These are phyloP conservation scores for Microdochium trichocladiopsis DNA, from an alignment of 2,329 filamentous ascomycete genomes.

Conservation along the genomic window DNA sequence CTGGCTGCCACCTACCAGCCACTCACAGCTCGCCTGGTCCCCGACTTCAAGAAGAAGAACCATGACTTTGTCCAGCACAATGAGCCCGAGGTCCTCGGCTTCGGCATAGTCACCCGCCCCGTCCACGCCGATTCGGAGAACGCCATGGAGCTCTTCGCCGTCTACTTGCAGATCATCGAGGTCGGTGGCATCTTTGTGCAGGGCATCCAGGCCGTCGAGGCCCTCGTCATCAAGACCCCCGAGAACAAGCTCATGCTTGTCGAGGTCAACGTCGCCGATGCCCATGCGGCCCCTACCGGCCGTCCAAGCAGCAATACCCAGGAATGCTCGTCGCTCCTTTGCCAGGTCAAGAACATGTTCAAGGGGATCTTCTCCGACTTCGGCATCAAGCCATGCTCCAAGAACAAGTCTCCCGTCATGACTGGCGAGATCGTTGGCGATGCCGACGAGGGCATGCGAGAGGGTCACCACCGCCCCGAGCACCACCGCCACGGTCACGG, in stretches of 20 bases:
- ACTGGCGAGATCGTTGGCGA: conserved; percentile 4
- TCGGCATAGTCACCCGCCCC: conserved; percentile 34
- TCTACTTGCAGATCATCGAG: conserved; percentile 53
- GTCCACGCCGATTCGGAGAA: conserved; percentile 42
- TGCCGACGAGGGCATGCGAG: conserved; percentile 12
- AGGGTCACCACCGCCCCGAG: conserved; percentile 12
- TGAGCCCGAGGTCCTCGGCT: conserved; percentile 35
- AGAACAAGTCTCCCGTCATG: conserved; percentile 12
- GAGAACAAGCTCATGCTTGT: conserved; percentile 48
- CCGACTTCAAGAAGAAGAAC: conserved; percentile 23
- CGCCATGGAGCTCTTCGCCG: conserved; percentile 40
- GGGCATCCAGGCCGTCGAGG: conserved; percentile 45
- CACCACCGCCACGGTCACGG: conserved; percentile 7
- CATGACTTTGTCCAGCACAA: conserved; percentile 12
- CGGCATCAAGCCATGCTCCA: conserved; percentile 16
- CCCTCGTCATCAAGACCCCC: conserved; percentile 55
- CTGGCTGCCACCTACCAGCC: conserved; percentile 31
- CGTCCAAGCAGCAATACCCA: conserved; percentile 20
- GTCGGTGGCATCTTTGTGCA: conserved; percentile 49
- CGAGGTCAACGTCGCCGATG: conserved; percentile 30
- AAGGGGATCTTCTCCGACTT: conserved; percentile 31
- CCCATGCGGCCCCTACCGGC: conserved; percentile 10
- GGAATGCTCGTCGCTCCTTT: conserved; percentile 35
- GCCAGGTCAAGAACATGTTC: conserved; percentile 47
- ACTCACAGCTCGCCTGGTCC: conserved; percentile 38